phyloP scores from a whole-genome alignment of 2,329 filamentous ascomycete species.

The Hyphodiscus sp. region DNA sequence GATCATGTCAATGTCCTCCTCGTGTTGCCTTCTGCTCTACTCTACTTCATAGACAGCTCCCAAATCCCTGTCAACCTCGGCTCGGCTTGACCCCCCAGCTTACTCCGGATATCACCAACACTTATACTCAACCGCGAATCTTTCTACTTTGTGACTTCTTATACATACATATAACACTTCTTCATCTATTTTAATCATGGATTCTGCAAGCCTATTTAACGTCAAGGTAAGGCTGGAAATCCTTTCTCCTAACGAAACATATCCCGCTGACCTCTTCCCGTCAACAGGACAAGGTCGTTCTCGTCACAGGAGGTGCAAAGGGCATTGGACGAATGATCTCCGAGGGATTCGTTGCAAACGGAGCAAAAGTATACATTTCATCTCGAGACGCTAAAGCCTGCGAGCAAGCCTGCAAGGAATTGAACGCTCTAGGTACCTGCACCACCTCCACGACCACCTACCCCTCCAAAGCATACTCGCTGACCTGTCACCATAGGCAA shows the following conservation, averaged over 20 bases:
- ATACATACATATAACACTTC: not conserved
- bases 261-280: not conserved
- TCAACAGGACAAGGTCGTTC: conserved; percentile 45
- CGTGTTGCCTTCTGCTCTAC: too few relatives aligned
- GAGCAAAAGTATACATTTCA: conserved; percentile 64
- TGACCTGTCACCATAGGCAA: conserved; percentile 26
- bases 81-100: too few relatives aligned
- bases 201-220: conserved; percentile 47
- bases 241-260: not conserved
- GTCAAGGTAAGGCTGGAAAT: conserved; percentile 44
- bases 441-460: not conserved
- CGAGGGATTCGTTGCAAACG: conserved; percentile 57
- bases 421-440: conserved; percentile 43
- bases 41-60: too few relatives aligned
- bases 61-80: too few relatives aligned
- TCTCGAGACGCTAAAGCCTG: conserved; percentile 57
- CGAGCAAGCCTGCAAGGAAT: conserved; percentile 50
- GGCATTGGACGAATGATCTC: conserved; percentile 65
- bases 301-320: conserved; percentile 53
- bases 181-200: conserved; percentile 36
- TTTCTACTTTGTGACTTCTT: not conserved
- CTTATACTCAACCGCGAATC: not conserved
- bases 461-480: not conserved
- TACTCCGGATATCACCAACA: not conserved
- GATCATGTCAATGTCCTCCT: too few relatives aligned